Evolutionary conservation across 805 yeast species (phyloP).

Genomic region (Lipomyces japonicus): DNA sequence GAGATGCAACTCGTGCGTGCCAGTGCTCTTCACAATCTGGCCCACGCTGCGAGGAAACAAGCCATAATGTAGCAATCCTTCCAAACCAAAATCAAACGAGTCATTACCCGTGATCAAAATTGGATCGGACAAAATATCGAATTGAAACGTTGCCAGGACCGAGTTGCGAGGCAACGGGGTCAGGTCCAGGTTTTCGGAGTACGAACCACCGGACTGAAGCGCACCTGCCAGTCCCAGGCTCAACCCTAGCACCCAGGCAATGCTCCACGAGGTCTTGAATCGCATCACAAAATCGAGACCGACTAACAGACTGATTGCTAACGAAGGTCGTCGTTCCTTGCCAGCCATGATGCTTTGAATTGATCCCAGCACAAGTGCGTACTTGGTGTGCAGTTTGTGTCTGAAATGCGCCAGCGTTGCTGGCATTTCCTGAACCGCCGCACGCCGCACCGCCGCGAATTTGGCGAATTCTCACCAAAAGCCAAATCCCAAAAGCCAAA

Average conservation of each 20-base stretch:
- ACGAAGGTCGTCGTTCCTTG: no score
- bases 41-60: constrained; percentile 79
- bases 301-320: no score
- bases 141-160: constrained; percentile 66
- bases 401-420: no score
- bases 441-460: no score
- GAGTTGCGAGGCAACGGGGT: constrained; percentile 72
- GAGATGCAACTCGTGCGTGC: constrained; percentile 71
- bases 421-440: no score
- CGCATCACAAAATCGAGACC: no score
- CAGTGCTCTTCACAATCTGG: constrained; percentile 64
- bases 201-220: constrained; percentile 31
- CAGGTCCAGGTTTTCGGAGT: constrained; percentile 58
- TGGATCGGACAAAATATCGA: constrained; percentile 56
- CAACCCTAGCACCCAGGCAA: neutral
- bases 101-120: constrained; percentile 16
- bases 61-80: constrained; percentile 46
- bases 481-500: no score
- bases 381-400: no score
- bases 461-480: no score
- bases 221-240: constrained; percentile 1
- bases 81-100: neutral
- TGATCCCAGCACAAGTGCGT: no score
- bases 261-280: no score
- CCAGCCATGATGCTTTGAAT: no score